phyloP scores from a whole-genome alignment of 306 rosid genomes.

The Urtica urens region DNA sequence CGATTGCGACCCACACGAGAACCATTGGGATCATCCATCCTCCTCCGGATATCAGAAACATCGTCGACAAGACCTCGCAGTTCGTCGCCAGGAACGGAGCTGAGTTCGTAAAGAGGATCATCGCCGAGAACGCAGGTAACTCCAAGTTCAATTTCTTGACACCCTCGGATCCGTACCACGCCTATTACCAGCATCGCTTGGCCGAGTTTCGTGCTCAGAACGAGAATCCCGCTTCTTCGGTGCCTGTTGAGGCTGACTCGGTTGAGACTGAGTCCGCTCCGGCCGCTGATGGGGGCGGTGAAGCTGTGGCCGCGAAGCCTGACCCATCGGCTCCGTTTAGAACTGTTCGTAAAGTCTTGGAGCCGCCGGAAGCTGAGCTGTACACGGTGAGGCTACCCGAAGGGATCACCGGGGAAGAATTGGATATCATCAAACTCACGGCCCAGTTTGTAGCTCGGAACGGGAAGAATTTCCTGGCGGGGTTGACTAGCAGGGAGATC shows the following conservation, averaged over 20 bases:
- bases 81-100: slow-evolving; percentile 88
- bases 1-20: slow-evolving; percentile 78
- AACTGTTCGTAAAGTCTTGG: slow-evolving; percentile 56
- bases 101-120: slow-evolving; percentile 83
- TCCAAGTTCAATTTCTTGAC: slow-evolving; percentile 70
- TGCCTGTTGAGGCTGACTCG: slow-evolving; percentile 35
- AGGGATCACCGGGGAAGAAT: slow-evolving; percentile 89
- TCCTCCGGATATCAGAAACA: slow-evolving; percentile 75
- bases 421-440: slow-evolving; percentile 89
- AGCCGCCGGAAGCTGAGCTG: slow-evolving; percentile 93
- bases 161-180: slow-evolving; percentile 71
- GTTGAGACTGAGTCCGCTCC: slow-evolving; percentile 24
- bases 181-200: slow-evolving; percentile 81
- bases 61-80: slow-evolving; percentile 82
- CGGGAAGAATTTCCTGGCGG: slow-evolving; percentile 85
- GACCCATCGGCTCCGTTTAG: slow-evolving; percentile 62
- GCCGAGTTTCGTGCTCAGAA: slow-evolving; percentile 72
- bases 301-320: slow-evolving; percentile 27
- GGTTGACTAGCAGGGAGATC: slow-evolving; percentile 83
- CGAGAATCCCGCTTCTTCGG: slow-evolving; percentile 42
- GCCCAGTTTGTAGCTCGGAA: slow-evolving; percentile 95
- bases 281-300: slow-evolving; percentile 40
- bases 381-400: slow-evolving; percentile 91
- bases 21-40: slow-evolving; percentile 92
- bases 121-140: slow-evolving; percentile 67